A percentile compares a stretch with the other conserved stretches of the same genome.
Conservation (phyloP, 768 basidiomycete genomes). For the Symmetrospora coprosmae region DNA sequence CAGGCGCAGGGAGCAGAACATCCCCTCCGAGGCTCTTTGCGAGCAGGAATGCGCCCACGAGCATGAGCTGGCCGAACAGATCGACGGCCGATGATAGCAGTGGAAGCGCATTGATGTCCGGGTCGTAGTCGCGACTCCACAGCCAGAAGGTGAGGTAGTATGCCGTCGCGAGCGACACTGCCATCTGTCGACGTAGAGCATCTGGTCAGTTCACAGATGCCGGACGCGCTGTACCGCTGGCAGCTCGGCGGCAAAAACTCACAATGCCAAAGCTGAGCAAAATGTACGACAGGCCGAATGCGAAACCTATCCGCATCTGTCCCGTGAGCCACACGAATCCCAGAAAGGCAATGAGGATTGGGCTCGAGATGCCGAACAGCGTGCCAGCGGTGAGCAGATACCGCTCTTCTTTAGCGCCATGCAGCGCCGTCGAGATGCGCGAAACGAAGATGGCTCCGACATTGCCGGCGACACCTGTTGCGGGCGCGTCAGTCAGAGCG, state of each 20-base stretch:
- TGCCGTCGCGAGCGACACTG: neutral
- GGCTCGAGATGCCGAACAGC: conserved; percentile 61
- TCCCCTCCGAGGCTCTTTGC: conserved; percentile 8
- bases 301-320: conserved; percentile 59
- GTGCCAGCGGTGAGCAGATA: conserved; percentile 39
- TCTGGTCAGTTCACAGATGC: too few relatives aligned
- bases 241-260: too few relatives aligned
- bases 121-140: conserved; percentile 32
- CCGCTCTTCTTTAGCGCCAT: conserved; percentile 42
- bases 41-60: conserved; percentile 26
- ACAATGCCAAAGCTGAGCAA: conserved; percentile 19
- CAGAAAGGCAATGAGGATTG: conserved; percentile 64
- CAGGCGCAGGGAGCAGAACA: neutral
- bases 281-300: conserved; percentile 56
- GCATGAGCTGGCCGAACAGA: conserved; percentile 30
- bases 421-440: conserved; percentile 73
- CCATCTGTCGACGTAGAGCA: conserved; percentile 3
- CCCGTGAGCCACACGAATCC: conserved; percentile 50
- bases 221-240: too few relatives aligned
- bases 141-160: conserved; percentile 23
- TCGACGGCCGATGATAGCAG: conserved; percentile 30
- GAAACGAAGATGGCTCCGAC: conserved; percentile 85
- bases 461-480: conserved; percentile 46
- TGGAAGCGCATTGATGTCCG: conserved; percentile 30
- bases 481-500: neutral